These are phyloP conservation scores for Metschnikowia bowlesiae DNA, from an alignment of 805 yeast species.

Conservation along the genomic window DNA sequence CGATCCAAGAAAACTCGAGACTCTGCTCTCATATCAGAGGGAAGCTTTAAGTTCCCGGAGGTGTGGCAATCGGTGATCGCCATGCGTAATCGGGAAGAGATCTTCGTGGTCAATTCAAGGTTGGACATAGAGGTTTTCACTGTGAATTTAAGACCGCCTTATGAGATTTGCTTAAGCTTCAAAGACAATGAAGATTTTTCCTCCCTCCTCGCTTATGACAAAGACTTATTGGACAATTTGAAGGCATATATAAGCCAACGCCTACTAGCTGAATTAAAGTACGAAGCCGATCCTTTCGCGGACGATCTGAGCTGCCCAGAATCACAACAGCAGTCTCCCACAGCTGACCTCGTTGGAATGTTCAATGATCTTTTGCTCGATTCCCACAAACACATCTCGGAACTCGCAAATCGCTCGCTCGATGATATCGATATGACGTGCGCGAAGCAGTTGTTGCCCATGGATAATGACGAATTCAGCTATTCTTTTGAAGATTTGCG, in stretches of 20 bases:
- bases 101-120: slow-evolving; percentile 30
- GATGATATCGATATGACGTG: slow-evolving; percentile 9
- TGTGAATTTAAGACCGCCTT: slow-evolving; percentile 15
- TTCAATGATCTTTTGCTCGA: background rate
- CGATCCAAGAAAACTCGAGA: slow-evolving; percentile 12
- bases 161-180: slow-evolving; percentile 21
- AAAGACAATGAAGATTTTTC: slow-evolving; percentile 29
- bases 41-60: slow-evolving; percentile 7
- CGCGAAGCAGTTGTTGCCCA: slow-evolving; percentile 12
- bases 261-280: slow-evolving; percentile 14
- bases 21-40: background rate
- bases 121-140: slow-evolving; percentile 23
- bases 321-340: background rate
- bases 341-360: background rate
- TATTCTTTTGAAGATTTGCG: slow-evolving; percentile 16
- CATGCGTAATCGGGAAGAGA: slow-evolving; percentile 19
- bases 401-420: slow-evolving; percentile 8
- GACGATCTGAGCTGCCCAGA: background rate
- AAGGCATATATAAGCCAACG: slow-evolving; percentile 23
- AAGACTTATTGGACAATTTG: slow-evolving; percentile 22
- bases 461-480: slow-evolving; percentile 8
- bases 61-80: slow-evolving; percentile 14
- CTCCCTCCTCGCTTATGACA: slow-evolving; percentile 26
- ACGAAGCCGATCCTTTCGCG: slow-evolving; percentile 9
- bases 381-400: background rate